Percentiles rank a stretch among this genome's conserved stretches.
Evolutionary conservation across 1,284 basidiomycete species (phyloP).

Genomic region (Coniferiporia weirii): DNA sequence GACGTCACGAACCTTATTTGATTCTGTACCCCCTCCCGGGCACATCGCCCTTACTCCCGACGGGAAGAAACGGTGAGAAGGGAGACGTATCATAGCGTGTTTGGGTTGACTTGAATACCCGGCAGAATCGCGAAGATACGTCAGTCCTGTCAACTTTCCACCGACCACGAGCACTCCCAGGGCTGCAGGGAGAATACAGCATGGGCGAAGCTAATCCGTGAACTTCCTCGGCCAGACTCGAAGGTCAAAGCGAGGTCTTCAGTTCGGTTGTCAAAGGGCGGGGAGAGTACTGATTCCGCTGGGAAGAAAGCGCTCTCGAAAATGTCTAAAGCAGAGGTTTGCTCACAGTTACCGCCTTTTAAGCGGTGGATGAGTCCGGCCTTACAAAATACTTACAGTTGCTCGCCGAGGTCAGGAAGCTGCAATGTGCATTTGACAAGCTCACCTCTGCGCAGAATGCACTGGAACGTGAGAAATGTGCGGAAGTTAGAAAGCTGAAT

Average conservation of each 20-base stretch:
- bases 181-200: constrained; percentile 1
- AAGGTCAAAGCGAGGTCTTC: not conserved
- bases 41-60: constrained; percentile 37
- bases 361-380: not conserved
- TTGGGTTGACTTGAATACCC: not conserved
- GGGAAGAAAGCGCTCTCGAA: constrained; percentile 22
- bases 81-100: not conserved
- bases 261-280: not conserved
- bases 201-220: constrained; percentile 1
- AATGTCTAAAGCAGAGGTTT: constrained; percentile 40
- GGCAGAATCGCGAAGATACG: constrained; percentile 17
- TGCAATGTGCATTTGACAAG: constrained; percentile 23
- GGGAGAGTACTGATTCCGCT: not conserved
- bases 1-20: constrained; percentile 37
- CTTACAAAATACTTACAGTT: not conserved
- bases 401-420: constrained; percentile 19
- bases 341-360: not conserved
- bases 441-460: constrained; percentile 13
- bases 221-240: not conserved
- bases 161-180: constrained; percentile 3
- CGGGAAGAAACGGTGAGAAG: constrained; percentile 42
- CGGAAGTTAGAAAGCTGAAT: constrained; percentile 19
- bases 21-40: constrained; percentile 29
- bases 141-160: not conserved
- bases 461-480: constrained; percentile 17